Percentiles rank a stretch among this genome's conserved stretches.
Conservation (phyloP, 176 grass and related monocot genomes). For the Oryza glaberrima region DNA sequence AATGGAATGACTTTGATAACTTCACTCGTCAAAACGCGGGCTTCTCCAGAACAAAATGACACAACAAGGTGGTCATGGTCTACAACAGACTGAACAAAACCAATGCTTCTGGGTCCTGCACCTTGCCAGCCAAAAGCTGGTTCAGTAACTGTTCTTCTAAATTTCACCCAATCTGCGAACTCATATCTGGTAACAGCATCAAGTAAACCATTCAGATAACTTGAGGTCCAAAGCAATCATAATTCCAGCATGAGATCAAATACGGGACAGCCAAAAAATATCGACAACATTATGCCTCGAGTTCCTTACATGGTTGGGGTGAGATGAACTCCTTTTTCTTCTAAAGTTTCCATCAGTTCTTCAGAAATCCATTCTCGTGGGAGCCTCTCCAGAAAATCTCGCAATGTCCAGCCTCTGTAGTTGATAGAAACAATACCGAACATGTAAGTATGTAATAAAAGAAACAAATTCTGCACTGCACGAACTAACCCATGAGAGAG, state of each 20-base stretch:
- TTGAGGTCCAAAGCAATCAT: slow-evolving; percentile 19
- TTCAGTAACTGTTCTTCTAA: slow-evolving; percentile 74
- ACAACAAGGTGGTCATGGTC: slow-evolving; percentile 77
- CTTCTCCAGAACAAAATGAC: slow-evolving; percentile 98
- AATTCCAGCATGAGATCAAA: slow-evolving; percentile 29
- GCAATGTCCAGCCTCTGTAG: slow-evolving; percentile 81
- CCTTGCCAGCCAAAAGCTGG: slow-evolving; percentile 95
- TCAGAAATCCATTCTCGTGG: slow-evolving; percentile 99
- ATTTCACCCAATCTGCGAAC: slow-evolving; percentile 93
- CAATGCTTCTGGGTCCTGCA: slow-evolving; percentile 84
- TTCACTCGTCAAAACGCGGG: slow-evolving; percentile 81
- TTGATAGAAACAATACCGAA: slow-evolving; percentile 35
- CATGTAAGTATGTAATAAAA: slow-evolving; percentile 15
- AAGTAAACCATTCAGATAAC: slow-evolving; percentile 41
- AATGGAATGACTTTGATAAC: slow-evolving; percentile 97
- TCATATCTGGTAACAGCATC: slow-evolving; percentile 74
- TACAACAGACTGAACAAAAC: slow-evolving; percentile 87
- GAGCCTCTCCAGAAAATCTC: slow-evolving; percentile 92
- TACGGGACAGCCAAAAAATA: slow-evolving; percentile 15
- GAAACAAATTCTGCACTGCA: slow-evolving; percentile 10
- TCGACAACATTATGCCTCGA: slow-evolving; percentile 29
- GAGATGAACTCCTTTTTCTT: slow-evolving; percentile 88
- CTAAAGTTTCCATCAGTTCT: slow-evolving; percentile 94
- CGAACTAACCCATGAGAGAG: slow-evolving; percentile 6
- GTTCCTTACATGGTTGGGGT: slow-evolving; percentile 91